A percentile compares a stretch with the other conserved stretches of the same genome.
Evolutionary conservation across 768 basidiomycete genomes (phyloP).

Genomic region (Panus rudis): DNA sequence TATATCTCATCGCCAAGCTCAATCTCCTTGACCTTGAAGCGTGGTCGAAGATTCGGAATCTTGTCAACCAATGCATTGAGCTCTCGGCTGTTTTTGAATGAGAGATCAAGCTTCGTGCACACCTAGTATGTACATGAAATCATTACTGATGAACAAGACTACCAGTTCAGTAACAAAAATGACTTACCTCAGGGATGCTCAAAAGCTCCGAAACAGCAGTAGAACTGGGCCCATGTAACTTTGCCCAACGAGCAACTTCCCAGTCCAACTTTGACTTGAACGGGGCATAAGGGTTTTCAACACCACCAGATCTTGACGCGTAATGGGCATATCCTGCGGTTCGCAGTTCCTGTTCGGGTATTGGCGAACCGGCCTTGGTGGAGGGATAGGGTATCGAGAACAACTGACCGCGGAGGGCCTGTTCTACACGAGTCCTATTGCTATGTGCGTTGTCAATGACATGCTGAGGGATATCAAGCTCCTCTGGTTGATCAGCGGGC

Average conservation of each 20-base stretch:
- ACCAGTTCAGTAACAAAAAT: background rate
- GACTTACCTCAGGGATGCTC: conserved; percentile 31
- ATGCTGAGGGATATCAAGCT: too few relatives aligned
- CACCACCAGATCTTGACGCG: background rate
- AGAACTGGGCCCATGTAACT: conserved; percentile 1
- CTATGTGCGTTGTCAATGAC: too few relatives aligned
- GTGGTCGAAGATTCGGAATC: conserved; percentile 18
- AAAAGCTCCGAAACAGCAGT: conserved; percentile 33
- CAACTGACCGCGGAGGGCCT: too few relatives aligned
- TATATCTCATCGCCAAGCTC: conserved; percentile 23
- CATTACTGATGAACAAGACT: background rate
- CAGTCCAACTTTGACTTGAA: conserved; percentile 4
- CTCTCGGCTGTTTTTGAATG: conserved; percentile 24
- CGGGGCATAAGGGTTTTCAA: conserved; percentile 5
- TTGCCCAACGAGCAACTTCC: conserved; percentile 9
- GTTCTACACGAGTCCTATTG: too few relatives aligned
- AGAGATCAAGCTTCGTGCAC: conserved; percentile 23
- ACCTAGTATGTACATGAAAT: conserved; percentile 6
- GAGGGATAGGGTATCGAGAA: too few relatives aligned
- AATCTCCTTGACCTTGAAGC: conserved; percentile 22
- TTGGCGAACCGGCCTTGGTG: too few relatives aligned
- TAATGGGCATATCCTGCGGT: too few relatives aligned
- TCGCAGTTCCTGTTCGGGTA: too few relatives aligned
- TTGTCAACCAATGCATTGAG: conserved; percentile 30
- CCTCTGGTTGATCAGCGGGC: too few relatives aligned